These are phyloP conservation scores for Boeremia exigua DNA, from an alignment of 2,329 filamentous ascomycete genomes.

Conservation along the genomic window DNA sequence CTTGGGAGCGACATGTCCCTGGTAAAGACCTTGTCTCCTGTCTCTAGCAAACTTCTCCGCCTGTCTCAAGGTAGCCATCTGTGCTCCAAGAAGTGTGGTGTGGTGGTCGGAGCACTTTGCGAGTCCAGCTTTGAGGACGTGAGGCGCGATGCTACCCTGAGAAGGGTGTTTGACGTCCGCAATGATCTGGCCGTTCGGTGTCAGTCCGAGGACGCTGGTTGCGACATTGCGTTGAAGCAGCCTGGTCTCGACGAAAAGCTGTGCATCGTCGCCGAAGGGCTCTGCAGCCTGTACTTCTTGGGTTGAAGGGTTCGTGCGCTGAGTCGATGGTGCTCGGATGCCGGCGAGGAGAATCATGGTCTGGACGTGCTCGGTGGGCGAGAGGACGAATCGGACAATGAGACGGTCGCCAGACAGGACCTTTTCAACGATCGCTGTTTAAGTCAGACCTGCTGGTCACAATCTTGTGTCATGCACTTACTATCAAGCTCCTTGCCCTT, in stretches of 20 bases:
- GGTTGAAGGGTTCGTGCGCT: constrained; percentile 78
- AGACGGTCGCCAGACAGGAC: constrained; percentile 91
- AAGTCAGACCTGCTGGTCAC: constrained; percentile 20
- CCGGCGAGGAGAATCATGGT: constrained; percentile 89
- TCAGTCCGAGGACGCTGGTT: constrained; percentile 82
- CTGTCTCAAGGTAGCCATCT: constrained; percentile 84
- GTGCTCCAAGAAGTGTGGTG: constrained; percentile 85
- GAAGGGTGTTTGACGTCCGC: constrained; percentile 82
- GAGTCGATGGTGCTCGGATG: constrained; percentile 86
- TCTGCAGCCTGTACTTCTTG: constrained; percentile 84
- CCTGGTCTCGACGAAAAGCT: constrained; percentile 83
- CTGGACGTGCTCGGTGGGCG: constrained; percentile 84
- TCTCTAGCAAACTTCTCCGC: constrained; percentile 87
- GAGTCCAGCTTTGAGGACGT: constrained; percentile 85
- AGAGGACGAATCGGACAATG: constrained; percentile 79
- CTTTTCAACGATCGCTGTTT: constrained; percentile 74
- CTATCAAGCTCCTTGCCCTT: constrained; percentile 86
- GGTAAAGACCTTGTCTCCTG: constrained; percentile 79
- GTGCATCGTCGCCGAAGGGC: constrained; percentile 87
- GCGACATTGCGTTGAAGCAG: constrained; percentile 86
- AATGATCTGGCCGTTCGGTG: constrained; percentile 89
- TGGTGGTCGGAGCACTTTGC: constrained; percentile 96
- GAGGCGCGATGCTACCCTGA: constrained; percentile 89
- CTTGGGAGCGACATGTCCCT: constrained; percentile 75
- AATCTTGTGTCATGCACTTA: constrained; percentile 17